Base-by-base conservation (phyloP, 257 asterid species). In the Mitragyna speciosa region DNA sequence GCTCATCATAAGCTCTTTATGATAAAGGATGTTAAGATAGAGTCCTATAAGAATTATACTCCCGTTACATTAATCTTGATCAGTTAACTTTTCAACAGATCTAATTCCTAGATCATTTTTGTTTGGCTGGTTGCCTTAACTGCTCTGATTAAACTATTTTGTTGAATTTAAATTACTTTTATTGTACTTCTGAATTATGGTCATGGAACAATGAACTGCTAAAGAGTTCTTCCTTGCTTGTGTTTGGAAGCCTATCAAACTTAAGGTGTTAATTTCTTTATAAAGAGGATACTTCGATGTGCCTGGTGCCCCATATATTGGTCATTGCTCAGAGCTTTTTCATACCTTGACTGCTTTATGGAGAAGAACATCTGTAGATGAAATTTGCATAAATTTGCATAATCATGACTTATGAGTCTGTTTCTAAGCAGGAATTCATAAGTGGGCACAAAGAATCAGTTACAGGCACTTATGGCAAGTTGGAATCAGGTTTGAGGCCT, bases 351-450 rank as follows among this genome's bases (percentile, higher is more conserved):
- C 31, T 24, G 5, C 5, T 24, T 47, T 6, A 6, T 19, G 10
- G 28, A 73, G 67, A 28, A 30, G 12, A 24, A 65, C 45, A 65
- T 4, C 12, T 73, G 19, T 69, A 67, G 61, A 36, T 66, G 63
- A 59, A 52, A 17, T 51, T 51, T 51, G 15, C 16, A 28, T 11
- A 59, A 52, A 17, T 51, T 51, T 51, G 15, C 16, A 28, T 11
- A 26, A 69, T 45, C 74, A 66, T 77, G 39, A 49, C 22, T 41
- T 39, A 24, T 48, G 30, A 31, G 36, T 43, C 1, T 78, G 78
- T 69, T 16, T 75, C 19, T 45, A 19, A 85, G 75, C 93, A 92
- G 97, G 93, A 92, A 78, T 91, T 90, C 82, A 87, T 88, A 10
- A 85, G 87, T 77, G 88, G 88, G 41, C 96, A 86, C 78, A 83